Evolutionary conservation across 495 filamentous ascomycete genomes (phyloP).

Genomic region (Xylaria curta): DNA sequence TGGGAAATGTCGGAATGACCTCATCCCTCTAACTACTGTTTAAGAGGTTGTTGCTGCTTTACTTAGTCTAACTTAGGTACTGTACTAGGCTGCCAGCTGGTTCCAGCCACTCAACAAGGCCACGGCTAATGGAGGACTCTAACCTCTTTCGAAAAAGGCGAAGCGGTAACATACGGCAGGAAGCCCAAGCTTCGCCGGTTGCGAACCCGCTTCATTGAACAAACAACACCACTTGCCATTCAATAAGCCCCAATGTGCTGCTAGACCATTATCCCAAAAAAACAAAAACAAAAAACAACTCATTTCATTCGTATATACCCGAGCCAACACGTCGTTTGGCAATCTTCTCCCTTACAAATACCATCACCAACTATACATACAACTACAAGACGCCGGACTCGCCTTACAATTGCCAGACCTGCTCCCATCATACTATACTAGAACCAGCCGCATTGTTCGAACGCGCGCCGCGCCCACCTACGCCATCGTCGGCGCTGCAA

Average conservation of each 20-base stretch:
- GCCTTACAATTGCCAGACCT: background rate
- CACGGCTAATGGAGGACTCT: background rate
- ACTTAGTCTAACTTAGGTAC: too few relatives aligned
- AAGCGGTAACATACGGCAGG: slow-evolving; percentile 18
- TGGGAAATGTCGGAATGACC: slow-evolving; percentile 31
- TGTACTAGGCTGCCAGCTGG: too few relatives aligned
- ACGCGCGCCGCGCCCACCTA: background rate
- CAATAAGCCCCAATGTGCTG: background rate
- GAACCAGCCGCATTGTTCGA: background rate
- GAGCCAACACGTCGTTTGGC: slow-evolving; percentile 1
- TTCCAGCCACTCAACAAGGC: too few relatives aligned
- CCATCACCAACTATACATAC: background rate
- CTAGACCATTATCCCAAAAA: background rate
- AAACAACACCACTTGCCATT: background rate
- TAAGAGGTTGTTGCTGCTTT: background rate
- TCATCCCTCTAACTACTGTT: slow-evolving; percentile 20
- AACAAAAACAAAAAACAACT: too few relatives aligned
- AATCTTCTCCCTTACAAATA: background rate
- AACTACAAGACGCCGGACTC: background rate
- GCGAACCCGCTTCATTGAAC: slow-evolving; percentile 16
- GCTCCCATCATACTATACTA: background rate
- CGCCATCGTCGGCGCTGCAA: background rate
- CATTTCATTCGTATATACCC: background rate
- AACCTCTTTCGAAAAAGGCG: background rate
- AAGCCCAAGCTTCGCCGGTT: slow-evolving; percentile 25